phyloP scores from a whole-genome alignment of 768 basidiomycete species.

The Suillus luteus region DNA sequence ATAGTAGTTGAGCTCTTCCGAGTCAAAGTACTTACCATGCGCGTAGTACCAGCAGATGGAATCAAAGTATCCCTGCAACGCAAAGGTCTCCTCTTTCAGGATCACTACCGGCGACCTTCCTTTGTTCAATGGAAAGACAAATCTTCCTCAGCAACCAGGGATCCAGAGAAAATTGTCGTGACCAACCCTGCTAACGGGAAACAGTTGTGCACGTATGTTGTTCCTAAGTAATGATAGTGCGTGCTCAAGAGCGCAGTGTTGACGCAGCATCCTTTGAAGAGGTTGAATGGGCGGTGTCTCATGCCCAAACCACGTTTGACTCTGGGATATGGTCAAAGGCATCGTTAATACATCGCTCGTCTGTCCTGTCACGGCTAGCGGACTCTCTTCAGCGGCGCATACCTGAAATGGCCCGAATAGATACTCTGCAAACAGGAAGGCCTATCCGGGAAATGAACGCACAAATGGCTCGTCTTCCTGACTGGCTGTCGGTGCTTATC shows the following conservation, averaged over 20 bases:
- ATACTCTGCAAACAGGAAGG: slow-evolving; percentile 78
- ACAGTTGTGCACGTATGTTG: slow-evolving; percentile 47
- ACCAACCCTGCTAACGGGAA: slow-evolving; percentile 71
- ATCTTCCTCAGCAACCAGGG: background rate
- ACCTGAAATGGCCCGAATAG: slow-evolving; percentile 60
- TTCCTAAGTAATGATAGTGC: slow-evolving; percentile 1
- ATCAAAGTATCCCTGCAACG: slow-evolving; percentile 1
- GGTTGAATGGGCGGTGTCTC: slow-evolving; percentile 51
- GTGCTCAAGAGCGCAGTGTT: slow-evolving; percentile 44
- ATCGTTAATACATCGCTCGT: slow-evolving; percentile 58
- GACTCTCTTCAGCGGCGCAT: slow-evolving; percentile 57
- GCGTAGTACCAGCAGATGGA: background rate
- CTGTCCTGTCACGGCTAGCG: slow-evolving; percentile 65
- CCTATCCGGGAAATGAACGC: slow-evolving; percentile 83
- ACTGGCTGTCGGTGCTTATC: slow-evolving; percentile 71
- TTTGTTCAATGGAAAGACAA: background rate
- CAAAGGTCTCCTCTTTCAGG: slow-evolving; percentile 2
- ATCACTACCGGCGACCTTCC: slow-evolving; percentile 14
- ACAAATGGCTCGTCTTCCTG: slow-evolving; percentile 75
- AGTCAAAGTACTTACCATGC: background rate
- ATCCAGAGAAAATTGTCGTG: slow-evolving; percentile 48
- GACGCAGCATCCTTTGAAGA: slow-evolving; percentile 51
- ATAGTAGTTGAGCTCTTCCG: too few species aligned
- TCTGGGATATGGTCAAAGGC: slow-evolving; percentile 75
- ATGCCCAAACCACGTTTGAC: slow-evolving; percentile 59